phyloP scores from a whole-genome alignment of 768 basidiomycete genomes.

The Rhodotorula taiwanensis region DNA sequence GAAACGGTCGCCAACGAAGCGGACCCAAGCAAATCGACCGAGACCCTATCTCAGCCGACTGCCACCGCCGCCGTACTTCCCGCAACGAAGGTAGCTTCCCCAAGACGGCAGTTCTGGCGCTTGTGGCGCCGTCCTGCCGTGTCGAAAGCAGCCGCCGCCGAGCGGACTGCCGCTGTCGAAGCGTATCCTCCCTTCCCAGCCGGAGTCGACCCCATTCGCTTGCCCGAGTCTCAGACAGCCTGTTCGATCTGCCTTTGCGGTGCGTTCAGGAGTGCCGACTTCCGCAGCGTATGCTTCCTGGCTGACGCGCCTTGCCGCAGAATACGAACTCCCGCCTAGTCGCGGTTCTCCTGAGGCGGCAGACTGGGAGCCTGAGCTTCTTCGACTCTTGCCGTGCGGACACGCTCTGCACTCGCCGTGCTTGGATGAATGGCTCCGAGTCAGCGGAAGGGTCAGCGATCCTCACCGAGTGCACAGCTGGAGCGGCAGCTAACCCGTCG shows the following conservation, averaged over 20 bases:
- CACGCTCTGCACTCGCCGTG: constrained; percentile 32
- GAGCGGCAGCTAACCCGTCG: too few relatives aligned
- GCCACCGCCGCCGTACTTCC: background rate
- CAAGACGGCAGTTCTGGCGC: constrained; percentile 7
- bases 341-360: background rate
- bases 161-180: background rate
- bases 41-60: background rate
- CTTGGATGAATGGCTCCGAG: constrained; percentile 25
- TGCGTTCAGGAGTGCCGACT: too few relatives aligned
- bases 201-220: background rate
- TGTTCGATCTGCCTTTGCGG: constrained; percentile 34
- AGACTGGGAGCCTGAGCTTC: constrained; percentile 2
- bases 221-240: constrained; percentile 19
- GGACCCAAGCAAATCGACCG: background rate
- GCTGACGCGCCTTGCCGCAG: background rate
- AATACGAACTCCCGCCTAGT: constrained; percentile 23
- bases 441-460: constrained; percentile 18
- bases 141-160: rapidly evolving
- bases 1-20: background rate
- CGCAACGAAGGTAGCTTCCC: background rate
- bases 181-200: constrained; percentile 16
- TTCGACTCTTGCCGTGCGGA: constrained; percentile 18
- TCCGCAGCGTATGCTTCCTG: too few relatives aligned
- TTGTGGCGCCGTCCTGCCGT: background rate
- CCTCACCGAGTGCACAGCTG: background rate